These are phyloP conservation scores for Vigna radiata DNA, from an alignment of 306 rosid genomes.

Conservation along the genomic window DNA sequence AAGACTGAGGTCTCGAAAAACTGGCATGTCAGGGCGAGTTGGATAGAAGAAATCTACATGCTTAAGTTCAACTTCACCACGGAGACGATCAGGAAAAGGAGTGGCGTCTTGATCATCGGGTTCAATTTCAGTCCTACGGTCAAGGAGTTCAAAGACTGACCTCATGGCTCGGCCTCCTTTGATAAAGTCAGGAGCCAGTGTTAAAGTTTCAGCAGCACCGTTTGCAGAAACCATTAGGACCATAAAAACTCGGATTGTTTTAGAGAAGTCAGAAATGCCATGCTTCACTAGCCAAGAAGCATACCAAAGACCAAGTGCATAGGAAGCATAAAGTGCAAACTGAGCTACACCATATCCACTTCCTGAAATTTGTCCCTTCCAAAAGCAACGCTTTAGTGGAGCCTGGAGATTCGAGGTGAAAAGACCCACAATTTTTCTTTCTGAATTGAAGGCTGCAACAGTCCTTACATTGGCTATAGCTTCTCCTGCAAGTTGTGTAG, in stretches of 20 bases:
- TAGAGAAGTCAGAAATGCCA: constrained; percentile 94
- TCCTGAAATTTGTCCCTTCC: constrained; percentile 99
- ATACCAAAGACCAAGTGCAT: constrained; percentile 99
- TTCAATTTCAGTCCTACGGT: constrained; percentile 96
- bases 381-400: constrained; percentile 87
- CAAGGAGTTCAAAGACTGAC: constrained; percentile 96
- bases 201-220: constrained; percentile 97
- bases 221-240: constrained; percentile 99
- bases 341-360: constrained; percentile 97
- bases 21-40: constrained; percentile 83
- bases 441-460: constrained; percentile 96
- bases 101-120: constrained; percentile 89
- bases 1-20: constrained; percentile 85
- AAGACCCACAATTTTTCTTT: constrained; percentile 79
- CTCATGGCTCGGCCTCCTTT: constrained; percentile 97
- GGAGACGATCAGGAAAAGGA: constrained; percentile 80
- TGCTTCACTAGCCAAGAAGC: constrained; percentile 99
- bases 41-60: constrained; percentile 96
- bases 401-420: constrained; percentile 79
- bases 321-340: constrained; percentile 94
- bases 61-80: constrained; percentile 94
- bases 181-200: constrained; percentile 97
- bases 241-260: constrained; percentile 92
- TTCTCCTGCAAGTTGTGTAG: constrained; percentile 96
- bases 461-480: constrained; percentile 98